Conservation (phyloP, 345 rosid genomes). For the Salix udensis region DNA sequence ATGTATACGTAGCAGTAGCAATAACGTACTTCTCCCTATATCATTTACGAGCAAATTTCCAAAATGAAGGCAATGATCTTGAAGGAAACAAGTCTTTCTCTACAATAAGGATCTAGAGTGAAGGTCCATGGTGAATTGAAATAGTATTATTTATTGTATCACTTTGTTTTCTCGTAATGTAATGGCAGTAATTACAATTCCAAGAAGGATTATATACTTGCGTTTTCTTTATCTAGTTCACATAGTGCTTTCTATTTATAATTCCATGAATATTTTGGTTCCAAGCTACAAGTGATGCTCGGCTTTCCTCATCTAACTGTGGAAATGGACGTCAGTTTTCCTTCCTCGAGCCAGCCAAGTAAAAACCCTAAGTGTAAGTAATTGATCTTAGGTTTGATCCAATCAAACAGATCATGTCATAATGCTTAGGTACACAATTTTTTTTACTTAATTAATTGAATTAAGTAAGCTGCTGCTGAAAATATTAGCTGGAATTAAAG, state of each 20-base stretch:
- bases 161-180: neutral
- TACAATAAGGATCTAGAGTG: neutral
- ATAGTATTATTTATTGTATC: neutral
- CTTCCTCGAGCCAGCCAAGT: neutral
- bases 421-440: no score
- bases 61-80: neutral
- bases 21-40: no score
- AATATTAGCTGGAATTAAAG: no score
- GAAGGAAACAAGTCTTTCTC: neutral
- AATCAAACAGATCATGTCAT: no score
- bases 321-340: no score
- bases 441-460: no score
- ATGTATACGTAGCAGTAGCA: neutral
- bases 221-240: neutral
- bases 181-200: neutral
- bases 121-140: neutral
- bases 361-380: neutral
- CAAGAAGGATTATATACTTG: neutral
- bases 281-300: no score
- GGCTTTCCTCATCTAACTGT: no score
- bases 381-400: neutral
- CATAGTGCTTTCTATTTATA: neutral
- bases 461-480: no score
- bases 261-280: no score
- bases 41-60: neutral